Percentiles rank a stretch among this genome's conserved stretches.
phyloP scores from a whole-genome alignment of 2,329 filamentous ascomycete species.

The Claviceps sp. region DNA sequence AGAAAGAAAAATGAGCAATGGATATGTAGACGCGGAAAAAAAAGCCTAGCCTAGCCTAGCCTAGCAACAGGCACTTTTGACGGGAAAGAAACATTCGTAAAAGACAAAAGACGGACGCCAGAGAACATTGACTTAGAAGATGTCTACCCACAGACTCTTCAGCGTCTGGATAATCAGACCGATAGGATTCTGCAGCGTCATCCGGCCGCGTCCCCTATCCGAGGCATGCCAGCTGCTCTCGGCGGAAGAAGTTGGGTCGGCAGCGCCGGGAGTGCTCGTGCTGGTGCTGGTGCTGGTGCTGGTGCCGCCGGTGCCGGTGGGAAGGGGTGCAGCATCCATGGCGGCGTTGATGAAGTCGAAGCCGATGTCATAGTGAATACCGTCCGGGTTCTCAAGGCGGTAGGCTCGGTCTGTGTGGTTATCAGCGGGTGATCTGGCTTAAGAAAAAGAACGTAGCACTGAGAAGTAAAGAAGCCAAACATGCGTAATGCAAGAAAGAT shows the following conservation, averaged over 20 bases:
- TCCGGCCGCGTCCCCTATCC: not conserved
- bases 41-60: too few species aligned
- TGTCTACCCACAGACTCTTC: not conserved
- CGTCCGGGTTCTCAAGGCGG: conserved; percentile 11
- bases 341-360: conserved; percentile 12
- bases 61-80: too few species aligned
- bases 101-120: too few species aligned
- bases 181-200: conserved; percentile 2
- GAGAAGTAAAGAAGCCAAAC: too few species aligned
- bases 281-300: not conserved
- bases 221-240: not conserved
- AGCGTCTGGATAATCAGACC: not conserved
- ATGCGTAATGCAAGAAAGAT: too few species aligned
- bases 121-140: not conserved
- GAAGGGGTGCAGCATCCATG: conserved; percentile 2
- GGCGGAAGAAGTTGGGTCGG: conserved; percentile 1
- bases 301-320: not conserved
- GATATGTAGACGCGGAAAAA: too few species aligned
- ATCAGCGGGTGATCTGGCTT: not conserved
- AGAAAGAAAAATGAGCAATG: too few species aligned
- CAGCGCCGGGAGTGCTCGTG: not conserved
- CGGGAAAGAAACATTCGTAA: too few species aligned
- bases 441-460: not conserved
- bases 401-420: conserved; percentile 4
- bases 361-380: conserved; percentile 11